These are phyloP conservation scores for Ploettnerulaceae sp. DNA, from an alignment of 2,329 filamentous ascomycete genomes.

Conservation along the genomic window DNA sequence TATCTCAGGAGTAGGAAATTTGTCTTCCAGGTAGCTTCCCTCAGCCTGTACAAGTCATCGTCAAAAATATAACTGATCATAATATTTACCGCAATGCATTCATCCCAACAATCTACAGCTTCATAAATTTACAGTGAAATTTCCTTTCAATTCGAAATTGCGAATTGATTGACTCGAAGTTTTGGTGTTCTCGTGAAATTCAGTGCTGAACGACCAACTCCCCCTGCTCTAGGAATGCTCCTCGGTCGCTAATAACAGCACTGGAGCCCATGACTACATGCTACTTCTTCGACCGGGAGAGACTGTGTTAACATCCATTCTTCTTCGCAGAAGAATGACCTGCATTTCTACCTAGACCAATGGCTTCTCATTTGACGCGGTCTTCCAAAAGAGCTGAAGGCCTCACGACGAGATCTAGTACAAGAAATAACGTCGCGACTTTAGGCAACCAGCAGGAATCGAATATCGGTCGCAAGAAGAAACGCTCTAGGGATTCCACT, in stretches of 20 bases:
- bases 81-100: no score
- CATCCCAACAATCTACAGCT: no score
- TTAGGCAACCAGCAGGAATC: slow-evolving; percentile 29
- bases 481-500: slow-evolving; percentile 23
- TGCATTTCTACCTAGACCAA: slow-evolving; percentile 35
- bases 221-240: not conserved
- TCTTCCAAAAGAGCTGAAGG: slow-evolving; percentile 47
- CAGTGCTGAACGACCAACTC: not conserved
- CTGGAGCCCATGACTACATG: slow-evolving; percentile 5
- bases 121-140: no score
- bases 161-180: no score
- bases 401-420: slow-evolving; percentile 33
- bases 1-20: no score
- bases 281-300: slow-evolving; percentile 9
- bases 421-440: slow-evolving; percentile 30
- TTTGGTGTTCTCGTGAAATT: not conserved
- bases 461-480: slow-evolving; percentile 26
- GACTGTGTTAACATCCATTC: slow-evolving; percentile 18
- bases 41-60: no score
- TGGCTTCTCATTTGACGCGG: slow-evolving; percentile 47
- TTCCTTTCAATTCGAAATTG: no score
- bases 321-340: slow-evolving; percentile 30
- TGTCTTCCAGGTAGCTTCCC: no score
- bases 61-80: no score
- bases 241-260: slow-evolving; percentile 8